Percentiles rank a stretch among this genome's conserved stretches.
Conservation (phyloP, 768 basidiomycete genomes). For the Lactarius vividus region DNA sequence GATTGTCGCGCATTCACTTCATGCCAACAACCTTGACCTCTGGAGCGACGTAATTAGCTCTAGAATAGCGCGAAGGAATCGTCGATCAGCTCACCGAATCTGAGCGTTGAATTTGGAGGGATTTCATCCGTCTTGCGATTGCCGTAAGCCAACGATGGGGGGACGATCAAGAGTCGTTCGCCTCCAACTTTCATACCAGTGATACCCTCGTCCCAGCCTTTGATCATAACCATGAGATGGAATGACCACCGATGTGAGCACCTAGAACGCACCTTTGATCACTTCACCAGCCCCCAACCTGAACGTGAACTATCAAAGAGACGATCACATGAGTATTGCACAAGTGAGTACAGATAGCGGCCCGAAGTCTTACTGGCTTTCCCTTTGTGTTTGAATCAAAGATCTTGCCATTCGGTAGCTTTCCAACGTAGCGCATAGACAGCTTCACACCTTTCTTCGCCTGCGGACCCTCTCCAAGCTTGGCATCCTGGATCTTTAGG, state of each 20-base stretch:
- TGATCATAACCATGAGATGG: not conserved
- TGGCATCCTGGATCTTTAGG: constrained; percentile 72
- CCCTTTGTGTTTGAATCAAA: constrained; percentile 85
- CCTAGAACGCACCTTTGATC: constrained; percentile 65
- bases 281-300: constrained; percentile 84
- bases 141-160: constrained; percentile 71
- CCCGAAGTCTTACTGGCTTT: constrained; percentile 61
- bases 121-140: constrained; percentile 58
- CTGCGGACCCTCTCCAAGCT: constrained; percentile 75
- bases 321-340: constrained; percentile 17
- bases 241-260: constrained; percentile 10
- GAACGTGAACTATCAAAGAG: constrained; percentile 60
- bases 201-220: constrained; percentile 90
- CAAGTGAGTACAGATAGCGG: not conserved
- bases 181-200: constrained; percentile 91
- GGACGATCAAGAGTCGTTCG: constrained; percentile 77
- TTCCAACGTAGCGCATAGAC: constrained; percentile 91
- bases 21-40: constrained; percentile 72
- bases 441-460: constrained; percentile 86
- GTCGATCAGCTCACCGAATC: constrained; percentile 59
- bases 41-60: constrained; percentile 33
- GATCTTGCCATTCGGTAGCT: constrained; percentile 68
- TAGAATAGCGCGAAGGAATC: constrained; percentile 5
- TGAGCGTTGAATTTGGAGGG: constrained; percentile 76
- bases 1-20: constrained; percentile 43